phyloP scores from a whole-genome alignment of 306 rosid genomes.

The Rosa rugosa region DNA sequence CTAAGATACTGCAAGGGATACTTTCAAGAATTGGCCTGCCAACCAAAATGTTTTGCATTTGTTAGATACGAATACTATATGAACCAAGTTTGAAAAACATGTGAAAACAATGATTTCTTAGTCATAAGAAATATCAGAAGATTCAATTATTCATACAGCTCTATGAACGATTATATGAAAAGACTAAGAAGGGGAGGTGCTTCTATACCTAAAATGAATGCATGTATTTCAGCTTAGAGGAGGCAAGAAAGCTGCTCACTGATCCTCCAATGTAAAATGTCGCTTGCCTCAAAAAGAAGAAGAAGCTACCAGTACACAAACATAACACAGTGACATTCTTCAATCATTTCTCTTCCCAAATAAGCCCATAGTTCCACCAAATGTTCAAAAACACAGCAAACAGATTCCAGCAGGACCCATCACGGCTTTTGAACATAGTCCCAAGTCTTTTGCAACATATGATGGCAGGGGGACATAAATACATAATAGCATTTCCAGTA shows the following conservation, averaged over 20 bases:
- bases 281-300: too few relatives aligned
- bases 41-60: constrained; percentile 21
- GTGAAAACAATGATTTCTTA: constrained; percentile 15
- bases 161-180: neutral
- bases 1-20: constrained; percentile 9
- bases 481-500: too few relatives aligned
- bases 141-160: neutral
- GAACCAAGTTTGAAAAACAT: neutral
- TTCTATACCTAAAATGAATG: too few relatives aligned
- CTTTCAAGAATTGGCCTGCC: constrained; percentile 32
- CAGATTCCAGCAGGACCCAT: too few relatives aligned
- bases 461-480: too few relatives aligned
- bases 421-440: too few relatives aligned
- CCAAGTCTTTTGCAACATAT: too few relatives aligned
- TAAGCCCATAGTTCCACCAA: constrained; percentile 23
- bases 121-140: constrained; percentile 14
- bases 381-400: too few relatives aligned
- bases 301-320: constrained; percentile 22
- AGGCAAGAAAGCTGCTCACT: too few relatives aligned
- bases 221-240: too few relatives aligned
- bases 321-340: constrained; percentile 20
- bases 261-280: too few relatives aligned
- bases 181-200: too few relatives aligned
- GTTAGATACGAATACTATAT: constrained; percentile 10
- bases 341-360: constrained; percentile 19